phyloP scores from a whole-genome alignment of 2,329 filamentous ascomycete genomes.

The Claviceps arundinis region DNA sequence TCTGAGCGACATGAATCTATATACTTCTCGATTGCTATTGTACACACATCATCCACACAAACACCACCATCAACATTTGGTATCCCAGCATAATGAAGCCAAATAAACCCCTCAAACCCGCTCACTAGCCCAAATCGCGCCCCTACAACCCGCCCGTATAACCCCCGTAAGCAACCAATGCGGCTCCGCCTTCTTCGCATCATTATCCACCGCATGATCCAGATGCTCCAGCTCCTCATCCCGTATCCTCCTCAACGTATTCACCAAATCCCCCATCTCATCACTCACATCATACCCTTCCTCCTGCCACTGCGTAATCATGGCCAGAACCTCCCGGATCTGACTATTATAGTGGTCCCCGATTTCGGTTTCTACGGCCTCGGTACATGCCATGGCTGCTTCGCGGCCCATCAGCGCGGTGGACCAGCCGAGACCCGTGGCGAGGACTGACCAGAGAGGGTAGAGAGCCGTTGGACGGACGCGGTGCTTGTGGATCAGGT shows the following conservation, averaged over 20 bases:
- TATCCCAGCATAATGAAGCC: background rate
- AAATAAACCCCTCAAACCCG: constrained; percentile 35
- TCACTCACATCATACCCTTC: constrained; percentile 68
- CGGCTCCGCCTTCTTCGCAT: constrained; percentile 78
- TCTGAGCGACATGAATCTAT: no score
- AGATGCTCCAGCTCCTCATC: constrained; percentile 96
- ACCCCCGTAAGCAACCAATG: constrained; percentile 80
- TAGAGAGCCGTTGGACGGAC: constrained; percentile 88
- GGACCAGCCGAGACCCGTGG: constrained; percentile 73
- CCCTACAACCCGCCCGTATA: constrained; percentile 79
- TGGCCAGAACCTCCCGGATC: constrained; percentile 67
- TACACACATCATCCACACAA: no score
- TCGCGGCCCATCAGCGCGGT: constrained; percentile 83
- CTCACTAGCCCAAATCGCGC: constrained; percentile 87
- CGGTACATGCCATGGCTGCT: constrained; percentile 96
- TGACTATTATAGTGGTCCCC: constrained; percentile 92
- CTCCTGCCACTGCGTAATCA: constrained; percentile 62
- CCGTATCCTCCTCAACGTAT: constrained; percentile 66
- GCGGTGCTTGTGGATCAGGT: constrained; percentile 69
- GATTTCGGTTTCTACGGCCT: constrained; percentile 97
- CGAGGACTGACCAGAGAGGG: constrained; percentile 72
- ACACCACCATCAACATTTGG: no score
- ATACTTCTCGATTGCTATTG: no score
- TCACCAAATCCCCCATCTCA: constrained; percentile 61
- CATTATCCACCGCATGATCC: constrained; percentile 87